Percentiles rank a stretch among this genome's conserved stretches.
phyloP scores from a whole-genome alignment of 1,139 yeast species.

The Yamadazyma sp. region DNA sequence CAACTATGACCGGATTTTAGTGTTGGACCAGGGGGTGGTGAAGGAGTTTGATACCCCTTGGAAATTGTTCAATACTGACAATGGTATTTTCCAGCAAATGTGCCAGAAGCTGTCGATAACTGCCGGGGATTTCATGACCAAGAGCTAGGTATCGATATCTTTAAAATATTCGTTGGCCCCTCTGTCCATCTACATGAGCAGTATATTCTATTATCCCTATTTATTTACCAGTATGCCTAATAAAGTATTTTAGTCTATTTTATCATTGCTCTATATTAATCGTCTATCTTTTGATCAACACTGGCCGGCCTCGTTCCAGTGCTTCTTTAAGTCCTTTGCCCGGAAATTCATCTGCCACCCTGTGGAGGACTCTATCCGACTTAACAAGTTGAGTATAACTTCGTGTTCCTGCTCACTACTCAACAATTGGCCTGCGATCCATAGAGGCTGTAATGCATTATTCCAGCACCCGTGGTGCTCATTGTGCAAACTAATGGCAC shows the following conservation, averaged over 20 bases:
- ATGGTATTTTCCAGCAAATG: conserved; percentile 40
- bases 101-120: conserved; percentile 31
- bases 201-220: too few species aligned
- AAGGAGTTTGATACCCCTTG: conserved; percentile 50
- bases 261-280: background rate
- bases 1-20: conserved; percentile 49
- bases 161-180: too few species aligned
- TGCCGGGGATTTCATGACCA: conserved; percentile 9
- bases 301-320: conserved; percentile 23
- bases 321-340: conserved; percentile 30
- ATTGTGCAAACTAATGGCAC: conserved; percentile 38
- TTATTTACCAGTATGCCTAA: too few species aligned
- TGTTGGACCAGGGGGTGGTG: conserved; percentile 49
- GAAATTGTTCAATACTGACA: conserved; percentile 30
- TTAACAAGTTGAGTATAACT: conserved; percentile 26
- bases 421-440: conserved; percentile 39
- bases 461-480: conserved; percentile 35
- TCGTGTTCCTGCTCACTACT: conserved; percentile 39
- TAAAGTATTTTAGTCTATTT: too few species aligned
- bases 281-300: background rate
- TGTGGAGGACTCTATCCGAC: conserved; percentile 30
- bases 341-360: conserved; percentile 43
- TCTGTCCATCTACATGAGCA: too few species aligned
- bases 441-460: conserved; percentile 38
- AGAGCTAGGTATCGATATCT: too few species aligned